Evolutionary conservation across 208 protist genomes (phyloP), one percentile per base, ranked within the genome.

Genomic region (Acanthamoeba castellanii): DNA sequence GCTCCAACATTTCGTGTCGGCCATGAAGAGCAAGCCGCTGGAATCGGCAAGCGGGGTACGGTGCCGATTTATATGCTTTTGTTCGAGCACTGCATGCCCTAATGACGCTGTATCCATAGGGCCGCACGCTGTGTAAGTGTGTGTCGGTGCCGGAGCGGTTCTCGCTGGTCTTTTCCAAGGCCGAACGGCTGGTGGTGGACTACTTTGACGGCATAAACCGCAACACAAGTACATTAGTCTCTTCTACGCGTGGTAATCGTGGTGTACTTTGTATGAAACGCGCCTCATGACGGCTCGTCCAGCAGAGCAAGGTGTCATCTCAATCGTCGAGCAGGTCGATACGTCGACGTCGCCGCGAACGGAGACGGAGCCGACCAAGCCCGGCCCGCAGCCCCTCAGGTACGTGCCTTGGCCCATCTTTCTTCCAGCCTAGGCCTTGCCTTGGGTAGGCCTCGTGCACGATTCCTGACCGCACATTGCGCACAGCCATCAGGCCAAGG

Each of bases 81-180:
- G 14, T 13, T 82, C 20, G 14, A n/a, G 6, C 74, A 1, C 30
- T 11, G 27, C 74, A 45, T 16, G 18, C 70, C 30, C 6, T 14
- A 6, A 1, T 81, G 70, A 42, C n/a, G 18, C 34, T 55, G 14
- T 20, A 20, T 6, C 50, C 50, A 55, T 82, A 27, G 74, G 25
- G 25, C 11, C 34, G 22, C 74, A 82, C 16, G 25, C 59, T 64
- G 45, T 89, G 81, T 25, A 52, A 30, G 30, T 61, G 55, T 30
- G 55, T 37, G 27, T 89, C 81, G 14, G 81, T 89, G 34, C 81
- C 81, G 18, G 81, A 89, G 47, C 34, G 81, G 16, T 89, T 89
- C 55, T 89, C 81, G 7, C 81, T 89, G 7, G 55, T 89, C 55
- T 89, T 89, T n/a, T 89, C 81, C 25, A 89, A 89, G 37, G 81